Conservation (phyloP, 2,329 filamentous ascomycete species). For the Fusarium napiforme region DNA sequence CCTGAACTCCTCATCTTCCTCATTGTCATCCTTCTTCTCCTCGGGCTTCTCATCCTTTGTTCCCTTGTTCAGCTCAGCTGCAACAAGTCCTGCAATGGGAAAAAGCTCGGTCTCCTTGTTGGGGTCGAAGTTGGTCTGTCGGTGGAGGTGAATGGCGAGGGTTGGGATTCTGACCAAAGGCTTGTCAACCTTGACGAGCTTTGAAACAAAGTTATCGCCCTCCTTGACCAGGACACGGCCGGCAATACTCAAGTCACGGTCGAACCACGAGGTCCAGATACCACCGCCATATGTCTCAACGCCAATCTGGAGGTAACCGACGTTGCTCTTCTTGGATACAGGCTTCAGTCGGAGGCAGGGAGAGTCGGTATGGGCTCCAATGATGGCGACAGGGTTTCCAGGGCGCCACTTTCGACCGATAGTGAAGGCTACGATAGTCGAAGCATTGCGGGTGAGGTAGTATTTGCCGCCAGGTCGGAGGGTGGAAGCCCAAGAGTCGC, state of each 20-base stretch:
- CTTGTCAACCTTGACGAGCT: constrained; percentile 88
- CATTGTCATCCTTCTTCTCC: constrained; percentile 50
- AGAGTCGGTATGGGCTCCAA: constrained; percentile 96
- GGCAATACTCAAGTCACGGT: constrained; percentile 90
- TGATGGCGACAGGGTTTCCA: constrained; percentile 90
- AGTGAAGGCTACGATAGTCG: constrained; percentile 91
- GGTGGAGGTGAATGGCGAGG: constrained; percentile 92
- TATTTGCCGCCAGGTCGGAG: constrained; percentile 92
- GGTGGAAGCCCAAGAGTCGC: constrained; percentile 84
- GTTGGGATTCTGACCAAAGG: constrained; percentile 94
- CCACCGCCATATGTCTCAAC: constrained; percentile 98
- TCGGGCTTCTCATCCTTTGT: constrained; percentile 60
- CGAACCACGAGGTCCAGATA: constrained; percentile 98
- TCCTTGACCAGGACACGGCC: constrained; percentile 86
- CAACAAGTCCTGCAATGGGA: constrained; percentile 88
- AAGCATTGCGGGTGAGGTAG: constrained; percentile 93
- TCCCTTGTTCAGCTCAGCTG: constrained; percentile 86
- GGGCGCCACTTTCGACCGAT: constrained; percentile 91
- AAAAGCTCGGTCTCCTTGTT: constrained; percentile 98
- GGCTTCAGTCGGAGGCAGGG: constrained; percentile 93
- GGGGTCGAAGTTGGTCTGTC: constrained; percentile 85
- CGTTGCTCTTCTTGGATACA: constrained; percentile 86
- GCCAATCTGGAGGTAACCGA: constrained; percentile 92
- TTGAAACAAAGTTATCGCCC: constrained; percentile 78
- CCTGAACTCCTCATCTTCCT: constrained; percentile 66